These are phyloP conservation scores for Pythium aphanidermatum DNA, from an alignment of 352 stramenopile genomes.

Conservation along the genomic window DNA sequence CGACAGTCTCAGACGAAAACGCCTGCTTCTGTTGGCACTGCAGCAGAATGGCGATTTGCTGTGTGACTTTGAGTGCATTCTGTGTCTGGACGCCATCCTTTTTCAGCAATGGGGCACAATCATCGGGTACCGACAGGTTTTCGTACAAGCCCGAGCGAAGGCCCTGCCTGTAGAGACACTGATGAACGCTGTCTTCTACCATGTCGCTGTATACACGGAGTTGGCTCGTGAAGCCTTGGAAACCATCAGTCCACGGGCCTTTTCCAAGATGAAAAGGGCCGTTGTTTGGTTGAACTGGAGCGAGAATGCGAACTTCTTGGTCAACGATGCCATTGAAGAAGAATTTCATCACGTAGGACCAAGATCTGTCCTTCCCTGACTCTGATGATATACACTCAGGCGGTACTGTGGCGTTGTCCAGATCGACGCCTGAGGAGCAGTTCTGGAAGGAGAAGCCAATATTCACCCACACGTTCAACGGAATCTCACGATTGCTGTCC, in stretches of 20 bases:
- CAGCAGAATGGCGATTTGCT: too few relatives aligned
- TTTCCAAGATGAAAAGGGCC: constrained; percentile 62
- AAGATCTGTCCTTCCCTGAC: constrained; percentile 9
- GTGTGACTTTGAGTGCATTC: too few relatives aligned
- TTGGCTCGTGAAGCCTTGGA: constrained; percentile 57
- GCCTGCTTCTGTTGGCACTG: too few relatives aligned
- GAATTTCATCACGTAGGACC: constrained; percentile 41
- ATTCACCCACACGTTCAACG: constrained; percentile 56
- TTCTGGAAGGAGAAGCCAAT: constrained; percentile 70
- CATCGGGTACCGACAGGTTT: too few relatives aligned
- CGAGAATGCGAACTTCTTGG: constrained; percentile 33
- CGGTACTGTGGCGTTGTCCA: neutral
- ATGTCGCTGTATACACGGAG: constrained; percentile 34
- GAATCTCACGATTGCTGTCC: constrained; percentile 36
- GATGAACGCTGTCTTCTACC: constrained; percentile 27
- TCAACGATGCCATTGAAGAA: constrained; percentile 60
- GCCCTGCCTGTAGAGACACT: constrained; percentile 17
- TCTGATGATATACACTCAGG: constrained; percentile 7
- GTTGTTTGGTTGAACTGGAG: constrained; percentile 41
- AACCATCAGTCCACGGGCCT: constrained; percentile 59
- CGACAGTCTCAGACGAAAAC: too few relatives aligned
- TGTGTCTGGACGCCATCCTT: too few relatives aligned
- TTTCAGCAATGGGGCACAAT: too few relatives aligned
- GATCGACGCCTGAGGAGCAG: constrained; percentile 21
- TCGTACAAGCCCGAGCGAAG: neutral